Evolutionary conservation across 805 yeast species (phyloP), one percentile per base, ranked within the genome.

Genomic region (Starmerella geochares): DNA sequence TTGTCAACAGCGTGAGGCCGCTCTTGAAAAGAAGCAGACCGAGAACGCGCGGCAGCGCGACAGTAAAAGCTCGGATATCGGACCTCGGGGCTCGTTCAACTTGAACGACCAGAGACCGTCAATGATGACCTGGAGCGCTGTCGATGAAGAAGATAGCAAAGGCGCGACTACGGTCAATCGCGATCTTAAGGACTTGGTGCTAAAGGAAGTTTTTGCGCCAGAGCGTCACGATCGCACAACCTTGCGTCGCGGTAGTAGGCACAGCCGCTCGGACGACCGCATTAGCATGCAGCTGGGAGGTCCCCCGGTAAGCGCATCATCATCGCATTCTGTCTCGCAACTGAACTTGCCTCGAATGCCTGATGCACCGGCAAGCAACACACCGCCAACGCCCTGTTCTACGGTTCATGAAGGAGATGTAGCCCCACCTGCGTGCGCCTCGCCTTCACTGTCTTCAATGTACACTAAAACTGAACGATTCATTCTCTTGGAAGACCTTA

Each of bases 401-500:
- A 16, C 28, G 41, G 14, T 28, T 37, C 24, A 20, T 27, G 8
- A 9, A 27, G 29, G 29, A 9, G 29, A 27, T 27, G 8, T 11
- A 9, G 29, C 8, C 11, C 11, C 29, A 27, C 8, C 29, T 9
- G 8, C 29, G 11, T 27, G 29, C 29, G 29, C 29, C 2, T 10
- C 29, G 11, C 31, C 46, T 3, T 14, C 39, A 5, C 9, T 25
- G n/a, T 23, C 42, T 6, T n/a, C 43, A 2, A 20, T 38, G 20
- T 51, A 54, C 19, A 77, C 83, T 0, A 68, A 81, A 48, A 78
- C 83, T 35, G 94, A 85, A 66, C 72, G 94, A 54, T 92, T 87
- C 63, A 81, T 92, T 33, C 66, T 92, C 9, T 70, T 92, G 45
- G 98, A 94, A 62, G 99, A 92, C 67, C 68, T 92, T 44, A 92